Evolutionary conservation across 2,329 filamentous ascomycete genomes (phyloP), one percentile per base, ranked within the genome.

Genomic region (Diaporthe sp.): DNA sequence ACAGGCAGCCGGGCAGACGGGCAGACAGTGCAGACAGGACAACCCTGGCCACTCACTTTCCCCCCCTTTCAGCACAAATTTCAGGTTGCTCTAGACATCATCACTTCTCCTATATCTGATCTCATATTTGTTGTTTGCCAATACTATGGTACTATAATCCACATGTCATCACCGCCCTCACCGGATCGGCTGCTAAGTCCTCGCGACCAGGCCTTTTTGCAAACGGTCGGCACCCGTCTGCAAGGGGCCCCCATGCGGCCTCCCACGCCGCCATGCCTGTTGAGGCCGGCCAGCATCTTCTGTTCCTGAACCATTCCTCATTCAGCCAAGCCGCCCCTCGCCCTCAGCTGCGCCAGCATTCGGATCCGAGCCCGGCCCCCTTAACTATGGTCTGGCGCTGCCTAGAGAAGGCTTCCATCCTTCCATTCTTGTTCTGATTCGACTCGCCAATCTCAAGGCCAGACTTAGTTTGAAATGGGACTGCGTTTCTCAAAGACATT

Each of bases 251-350:
- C 46, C 65, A 70, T 70, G 65, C 49, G 49, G 46, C 49, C 65
- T 70, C 49, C 65, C 65, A 70, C 46, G 46, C 31, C 46, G 17
- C 49, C 34, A 70, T 55, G 65, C 49, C 65, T 31, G 65, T 70
- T 55, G 49, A 55, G 34, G 65, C 2, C 15, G 6, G n/a, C n/a
- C 34, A 70, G 46, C n/a, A 53, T 68, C n/a, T 55, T 19, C 17
- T 70, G 65, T 73, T 15, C 71, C 71, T 73, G 71, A 65, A 73
- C 71, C 42, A 46, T 55, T 57, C 71, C 71, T 31, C 25, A 73
- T 73, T 7, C 37, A 61, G 61, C 37, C 71, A 73, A 44, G 58
- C 22, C 60, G 42, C 58, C 51, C 58, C 34, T 73, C 71, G 39
- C 34, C 39, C 60, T 71, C 60, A 61, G 58, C 49, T 65, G 49